Percentiles rank a stretch among this genome's conserved stretches.
phyloP scores from a whole-genome alignment of 257 asterid species.

The Solanum bulbocastanum region DNA sequence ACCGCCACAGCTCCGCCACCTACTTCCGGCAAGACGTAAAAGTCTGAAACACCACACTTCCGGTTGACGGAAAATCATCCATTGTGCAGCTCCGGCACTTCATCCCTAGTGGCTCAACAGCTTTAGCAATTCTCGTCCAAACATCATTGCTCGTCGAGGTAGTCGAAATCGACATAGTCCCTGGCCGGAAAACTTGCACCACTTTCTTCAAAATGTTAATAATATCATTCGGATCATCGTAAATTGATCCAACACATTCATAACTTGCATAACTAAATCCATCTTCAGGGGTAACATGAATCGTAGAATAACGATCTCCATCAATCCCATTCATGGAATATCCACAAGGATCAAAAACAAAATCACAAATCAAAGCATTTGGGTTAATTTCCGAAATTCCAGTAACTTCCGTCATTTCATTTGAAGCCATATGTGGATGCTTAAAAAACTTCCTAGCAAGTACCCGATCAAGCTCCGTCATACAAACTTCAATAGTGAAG shows the following conservation, averaged over 20 bases:
- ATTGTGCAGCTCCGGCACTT: conserved; percentile 54
- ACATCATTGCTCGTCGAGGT: conserved; percentile 39
- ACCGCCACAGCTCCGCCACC: background rate
- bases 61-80: conserved; percentile 60
- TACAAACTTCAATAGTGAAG: conserved; percentile 75
- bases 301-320: conserved; percentile 68
- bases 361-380: conserved; percentile 65
- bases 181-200: conserved; percentile 69
- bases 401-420: conserved; percentile 64
- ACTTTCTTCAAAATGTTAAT: conserved; percentile 37
- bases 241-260: conserved; percentile 60
- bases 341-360: conserved; percentile 89
- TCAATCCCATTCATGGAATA: conserved; percentile 92
- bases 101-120: conserved; percentile 66
- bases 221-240: conserved; percentile 31
- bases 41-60: conserved; percentile 65
- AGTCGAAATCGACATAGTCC: conserved; percentile 53
- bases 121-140: conserved; percentile 50
- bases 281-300: conserved; percentile 96
- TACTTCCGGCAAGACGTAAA: conserved; percentile 46
- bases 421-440: conserved; percentile 51
- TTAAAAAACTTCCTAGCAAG: conserved; percentile 61
- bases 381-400: conserved; percentile 47
- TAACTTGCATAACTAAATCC: conserved; percentile 92
- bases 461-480: conserved; percentile 74